phyloP scores from a whole-genome alignment of 2,329 filamentous ascomycete genomes.

The Clonostachys rhizophaga region DNA sequence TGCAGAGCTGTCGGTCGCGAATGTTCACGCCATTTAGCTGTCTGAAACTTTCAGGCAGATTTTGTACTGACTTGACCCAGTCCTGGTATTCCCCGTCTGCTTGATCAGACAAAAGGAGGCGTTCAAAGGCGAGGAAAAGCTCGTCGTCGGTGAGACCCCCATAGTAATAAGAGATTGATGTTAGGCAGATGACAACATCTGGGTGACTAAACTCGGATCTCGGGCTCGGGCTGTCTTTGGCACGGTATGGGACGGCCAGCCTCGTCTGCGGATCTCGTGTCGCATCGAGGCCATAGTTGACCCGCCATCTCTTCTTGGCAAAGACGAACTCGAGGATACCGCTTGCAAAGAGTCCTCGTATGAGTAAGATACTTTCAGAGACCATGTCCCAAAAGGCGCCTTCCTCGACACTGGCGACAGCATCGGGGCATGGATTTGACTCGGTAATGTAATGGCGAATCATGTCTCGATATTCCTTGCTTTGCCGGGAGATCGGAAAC shows the following conservation, averaged over 20 bases:
- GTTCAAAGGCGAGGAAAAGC: conserved; percentile 37
- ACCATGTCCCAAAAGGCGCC: conserved; percentile 27
- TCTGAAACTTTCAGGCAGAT: conserved; percentile 27
- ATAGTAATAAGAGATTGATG: conserved; percentile 52
- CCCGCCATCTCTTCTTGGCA: conserved; percentile 55
- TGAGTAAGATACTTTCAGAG: conserved; percentile 33
- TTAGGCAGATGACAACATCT: conserved; percentile 52
- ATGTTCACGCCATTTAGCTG: conserved; percentile 52
- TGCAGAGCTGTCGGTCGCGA: conserved; percentile 44
- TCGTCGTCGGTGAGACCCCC: conserved; percentile 46
- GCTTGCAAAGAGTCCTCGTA: conserved; percentile 51
- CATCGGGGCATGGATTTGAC: conserved; percentile 11
- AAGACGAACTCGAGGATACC: conserved; percentile 51
- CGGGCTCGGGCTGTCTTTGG: conserved; percentile 51
- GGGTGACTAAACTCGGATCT: conserved; percentile 60
- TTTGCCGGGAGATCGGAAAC: conserved; percentile 34
- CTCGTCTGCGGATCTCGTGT: conserved; percentile 30
- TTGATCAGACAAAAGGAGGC: conserved; percentile 47
- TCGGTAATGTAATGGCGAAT: conserved; percentile 39
- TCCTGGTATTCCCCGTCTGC: conserved; percentile 41
- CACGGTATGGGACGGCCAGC: conserved; percentile 54
- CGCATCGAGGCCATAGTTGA: conserved; percentile 56
- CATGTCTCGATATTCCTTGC: conserved; percentile 15
- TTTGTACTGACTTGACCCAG: conserved; percentile 34
- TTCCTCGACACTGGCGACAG: conserved; percentile 27